These are phyloP conservation scores for Fusarium sp. DNA, from an alignment of 2,329 filamentous ascomycete species.

Conservation along the genomic window DNA sequence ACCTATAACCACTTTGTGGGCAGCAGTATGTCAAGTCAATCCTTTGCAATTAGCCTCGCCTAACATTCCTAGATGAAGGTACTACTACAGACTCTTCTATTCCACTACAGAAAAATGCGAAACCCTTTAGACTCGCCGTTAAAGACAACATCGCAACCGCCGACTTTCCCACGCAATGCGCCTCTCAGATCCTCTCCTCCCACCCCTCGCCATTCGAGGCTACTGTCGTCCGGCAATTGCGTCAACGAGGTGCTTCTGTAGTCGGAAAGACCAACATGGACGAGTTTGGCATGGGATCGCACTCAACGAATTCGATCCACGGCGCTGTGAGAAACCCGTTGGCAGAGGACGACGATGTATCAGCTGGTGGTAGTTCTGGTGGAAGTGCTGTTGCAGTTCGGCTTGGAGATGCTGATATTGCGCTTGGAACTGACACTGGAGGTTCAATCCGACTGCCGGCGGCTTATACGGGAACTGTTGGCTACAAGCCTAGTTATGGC, in stretches of 20 bases:
- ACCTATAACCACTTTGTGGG: slow-evolving; percentile 54
- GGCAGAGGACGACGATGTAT: slow-evolving; percentile 58
- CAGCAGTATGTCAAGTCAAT: slow-evolving; percentile 41
- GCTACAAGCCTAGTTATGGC: slow-evolving; percentile 94
- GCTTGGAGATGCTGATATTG: slow-evolving; percentile 67
- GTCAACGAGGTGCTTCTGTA: slow-evolving; percentile 70
- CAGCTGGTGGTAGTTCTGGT: slow-evolving; percentile 90
- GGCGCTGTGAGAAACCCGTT: slow-evolving; percentile 71
- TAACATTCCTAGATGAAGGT: slow-evolving; percentile 31
- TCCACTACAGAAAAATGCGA: slow-evolving; percentile 37
- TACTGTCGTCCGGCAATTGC: slow-evolving; percentile 79
- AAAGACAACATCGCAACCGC: slow-evolving; percentile 83
- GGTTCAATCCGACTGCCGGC: slow-evolving; percentile 90
- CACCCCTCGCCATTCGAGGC: slow-evolving; percentile 85
- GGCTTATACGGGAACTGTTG: slow-evolving; percentile 84
- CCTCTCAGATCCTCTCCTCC: slow-evolving; percentile 77
- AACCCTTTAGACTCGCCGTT: slow-evolving; percentile 66
- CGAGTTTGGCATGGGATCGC: slow-evolving; percentile 95
- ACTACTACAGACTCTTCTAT: slow-evolving; percentile 12
- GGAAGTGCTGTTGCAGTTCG: slow-evolving; percentile 90
- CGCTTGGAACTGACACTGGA: slow-evolving; percentile 93
- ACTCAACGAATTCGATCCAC: slow-evolving; percentile 78
- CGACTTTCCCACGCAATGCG: slow-evolving; percentile 82
- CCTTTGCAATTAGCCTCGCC: slow-evolving; percentile 2
- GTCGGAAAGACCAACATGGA: slow-evolving; percentile 92